phyloP scores from a whole-genome alignment of 2,329 filamentous ascomycete genomes.

The Penicillium sclerotigenum region DNA sequence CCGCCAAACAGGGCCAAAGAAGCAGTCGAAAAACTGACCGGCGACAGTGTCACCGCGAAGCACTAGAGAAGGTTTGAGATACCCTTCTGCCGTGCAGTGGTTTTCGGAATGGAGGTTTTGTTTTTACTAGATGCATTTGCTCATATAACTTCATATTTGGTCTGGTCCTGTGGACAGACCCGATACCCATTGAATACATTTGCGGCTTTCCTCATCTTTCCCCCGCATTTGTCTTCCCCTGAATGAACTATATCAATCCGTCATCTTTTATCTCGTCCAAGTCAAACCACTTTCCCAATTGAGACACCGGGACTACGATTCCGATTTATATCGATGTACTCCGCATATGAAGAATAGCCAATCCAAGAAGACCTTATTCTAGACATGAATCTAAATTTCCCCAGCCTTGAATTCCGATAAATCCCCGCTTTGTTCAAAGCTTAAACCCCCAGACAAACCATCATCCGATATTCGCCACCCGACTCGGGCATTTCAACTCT shows the following conservation, averaged over 20 bases:
- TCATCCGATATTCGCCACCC: slow-evolving; percentile 21
- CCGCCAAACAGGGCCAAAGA: slow-evolving; percentile 57
- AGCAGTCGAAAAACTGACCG: slow-evolving; percentile 62
- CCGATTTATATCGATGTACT: not conserved
- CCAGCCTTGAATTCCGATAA: no score
- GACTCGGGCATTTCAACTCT: slow-evolving; percentile 19
- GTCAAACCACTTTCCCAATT: no score
- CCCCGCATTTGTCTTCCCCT: not conserved
- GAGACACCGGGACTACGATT: not conserved
- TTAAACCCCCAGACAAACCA: slow-evolving; percentile 2
- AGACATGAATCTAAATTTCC: no score
- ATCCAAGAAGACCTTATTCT: not conserved
- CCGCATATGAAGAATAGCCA: not conserved
- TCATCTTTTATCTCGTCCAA: not conserved
- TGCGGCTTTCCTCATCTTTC: not conserved
- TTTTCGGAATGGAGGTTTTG: slow-evolving; percentile 5
- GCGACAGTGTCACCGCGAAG: slow-evolving; percentile 62
- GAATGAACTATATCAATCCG: not conserved
- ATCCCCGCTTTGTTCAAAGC: no score
- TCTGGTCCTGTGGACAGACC: slow-evolving; percentile 9
- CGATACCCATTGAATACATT: slow-evolving; percentile 15
- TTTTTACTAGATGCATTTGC: slow-evolving; percentile 3
- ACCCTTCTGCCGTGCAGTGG: slow-evolving; percentile 34
- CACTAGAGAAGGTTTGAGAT: slow-evolving; percentile 52
- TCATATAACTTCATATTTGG: slow-evolving; percentile 15